Conservation (phyloP, 768 basidiomycete species). For the Hygrocybe punicea region DNA sequence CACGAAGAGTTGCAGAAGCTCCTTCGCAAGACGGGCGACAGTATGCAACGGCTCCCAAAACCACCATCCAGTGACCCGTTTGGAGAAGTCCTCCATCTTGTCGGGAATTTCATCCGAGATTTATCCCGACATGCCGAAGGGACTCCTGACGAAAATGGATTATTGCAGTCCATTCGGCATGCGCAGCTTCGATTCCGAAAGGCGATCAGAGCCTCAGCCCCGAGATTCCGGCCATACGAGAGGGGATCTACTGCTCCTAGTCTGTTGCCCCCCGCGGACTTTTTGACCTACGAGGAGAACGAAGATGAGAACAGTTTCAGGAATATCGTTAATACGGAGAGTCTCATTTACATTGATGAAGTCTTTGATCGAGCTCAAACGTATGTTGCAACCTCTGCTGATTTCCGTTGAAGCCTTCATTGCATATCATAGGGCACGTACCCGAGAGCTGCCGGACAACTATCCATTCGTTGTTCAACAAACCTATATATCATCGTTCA, state of each 20-base stretch:
- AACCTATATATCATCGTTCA: constrained; percentile 45
- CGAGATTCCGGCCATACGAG: constrained; percentile 54
- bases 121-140: constrained; percentile 50
- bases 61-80: constrained; percentile 55
- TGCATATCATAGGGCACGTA: constrained; percentile 49
- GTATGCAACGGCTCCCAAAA: constrained; percentile 39
- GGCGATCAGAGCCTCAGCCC: constrained; percentile 51
- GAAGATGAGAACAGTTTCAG: not conserved
- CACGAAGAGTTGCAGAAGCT: constrained; percentile 52
- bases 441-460: constrained; percentile 66
- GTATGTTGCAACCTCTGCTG: constrained; percentile 35
- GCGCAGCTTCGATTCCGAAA: constrained; percentile 46
- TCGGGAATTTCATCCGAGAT: constrained; percentile 47
- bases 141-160: constrained; percentile 47
- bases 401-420: not conserved
- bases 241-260: constrained; percentile 2
- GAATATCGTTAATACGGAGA: not conserved
- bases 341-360: constrained; percentile 49
- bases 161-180: constrained; percentile 55
- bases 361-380: constrained; percentile 45
- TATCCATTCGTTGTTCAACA: constrained; percentile 62
- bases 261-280: constrained; percentile 23
- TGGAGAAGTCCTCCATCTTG: constrained; percentile 49
- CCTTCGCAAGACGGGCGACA: constrained; percentile 38
- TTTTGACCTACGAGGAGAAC: constrained; percentile 42